phyloP scores from a whole-genome alignment of 805 yeast species.

The Tetrapisispora namnaoensis region DNA sequence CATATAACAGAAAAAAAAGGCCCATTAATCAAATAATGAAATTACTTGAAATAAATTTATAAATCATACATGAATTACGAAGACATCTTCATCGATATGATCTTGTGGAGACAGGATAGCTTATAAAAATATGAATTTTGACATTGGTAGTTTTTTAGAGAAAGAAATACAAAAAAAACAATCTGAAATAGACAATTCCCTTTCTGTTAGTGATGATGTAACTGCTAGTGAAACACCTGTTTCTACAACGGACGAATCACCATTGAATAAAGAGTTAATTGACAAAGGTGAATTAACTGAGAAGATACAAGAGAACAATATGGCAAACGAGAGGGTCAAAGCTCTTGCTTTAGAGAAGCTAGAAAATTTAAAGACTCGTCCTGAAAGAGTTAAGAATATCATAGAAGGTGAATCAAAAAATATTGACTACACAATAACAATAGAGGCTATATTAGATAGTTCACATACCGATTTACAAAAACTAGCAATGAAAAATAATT shows the following conservation, averaged over 20 bases:
- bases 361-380: not conserved
- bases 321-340: not conserved
- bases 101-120: not conserved
- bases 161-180: constrained; percentile 41
- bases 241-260: not conserved
- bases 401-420: not conserved
- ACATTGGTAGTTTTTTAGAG: constrained; percentile 36
- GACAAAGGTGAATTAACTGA: not conserved
- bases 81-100: not conserved
- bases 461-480: constrained; percentile 3
- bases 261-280: not conserved
- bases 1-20: not conserved
- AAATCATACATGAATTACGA: no score
- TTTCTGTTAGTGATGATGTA: not conserved
- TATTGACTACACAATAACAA: not conserved
- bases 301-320: not conserved
- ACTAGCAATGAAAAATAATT: constrained; percentile 38
- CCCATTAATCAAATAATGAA: not conserved
- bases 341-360: constrained; percentile 6
- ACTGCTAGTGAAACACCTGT: not conserved
- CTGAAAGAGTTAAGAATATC: not conserved
- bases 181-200: constrained; percentile 1
- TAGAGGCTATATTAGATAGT: not conserved
- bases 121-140: constrained; percentile 36
- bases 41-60: no score